Base-by-base conservation (phyloP, 2,329 filamentous ascomycete genomes). In the Aspergillus thermomutatus region DNA sequence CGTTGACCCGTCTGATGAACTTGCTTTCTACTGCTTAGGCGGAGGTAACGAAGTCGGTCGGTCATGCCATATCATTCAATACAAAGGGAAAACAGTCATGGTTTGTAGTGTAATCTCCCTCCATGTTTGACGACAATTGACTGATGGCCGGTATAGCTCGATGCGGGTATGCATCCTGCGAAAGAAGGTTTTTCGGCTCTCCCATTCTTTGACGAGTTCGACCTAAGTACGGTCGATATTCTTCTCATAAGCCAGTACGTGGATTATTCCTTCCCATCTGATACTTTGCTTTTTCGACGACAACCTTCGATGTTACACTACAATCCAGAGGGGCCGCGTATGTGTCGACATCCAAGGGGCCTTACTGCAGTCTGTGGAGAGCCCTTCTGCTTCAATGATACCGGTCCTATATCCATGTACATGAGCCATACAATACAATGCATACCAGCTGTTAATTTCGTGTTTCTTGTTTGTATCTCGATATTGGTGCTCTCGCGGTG, bases 71-170 rank as follows among this genome's bases (percentile, higher is more conserved):
- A 96, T 99, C 66, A 87, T 99, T 58, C 92, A 97, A 71, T 99
- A 99, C 83, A 99, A 97, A 78, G 94, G 94, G 60, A 99, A 99
- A 77, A 97, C 93, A 5, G 91, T 99, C 65, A 99, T 99, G 94
- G 92, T 95, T 80, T 65, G 85, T 72, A 25, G 52, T 34, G 27
- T 34, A 8, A 28, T 47, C 8, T 11, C 10, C 31, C 45, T 40
- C 17, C 49, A 34, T 48, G 23, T 51, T 57, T 21, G 10, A 19
- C 14, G 14, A 28, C 50, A 19, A 10, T 25, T 46, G 19, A 46
- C 48, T 51, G 48, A 47, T 40, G 14, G 34, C 17, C 26, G 9
- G 34, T 65, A 56, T 71, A 96, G 91, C 90, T 99, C 66, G 94
- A 99, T 79, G 94, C 94, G 51, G 94, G 94, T 51, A 93, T 97